Percentiles rank a stretch among this genome's conserved stretches.
Conservation (phyloP, 108 stramenopile genomes). For the Cyclostephanos tholiformis region DNA sequence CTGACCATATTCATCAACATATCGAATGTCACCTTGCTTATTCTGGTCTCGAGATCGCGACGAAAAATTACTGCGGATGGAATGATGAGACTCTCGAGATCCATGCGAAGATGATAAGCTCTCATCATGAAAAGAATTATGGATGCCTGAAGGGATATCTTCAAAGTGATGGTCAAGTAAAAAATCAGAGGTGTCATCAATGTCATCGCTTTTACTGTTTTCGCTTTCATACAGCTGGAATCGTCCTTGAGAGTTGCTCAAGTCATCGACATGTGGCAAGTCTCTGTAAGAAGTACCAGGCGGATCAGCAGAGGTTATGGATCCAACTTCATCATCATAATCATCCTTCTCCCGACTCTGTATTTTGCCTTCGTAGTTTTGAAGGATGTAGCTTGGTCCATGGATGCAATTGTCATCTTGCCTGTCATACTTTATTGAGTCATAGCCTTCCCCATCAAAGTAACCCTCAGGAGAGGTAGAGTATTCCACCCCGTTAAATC, state of each 20-base stretch:
- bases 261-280: conserved; percentile 25
- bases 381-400: conserved; percentile 6
- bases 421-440: conserved; percentile 2
- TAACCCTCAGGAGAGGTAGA: neutral
- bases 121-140: neutral
- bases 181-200: neutral
- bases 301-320: conserved; percentile 33
- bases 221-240: conserved; percentile 8
- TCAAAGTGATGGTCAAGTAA: neutral
- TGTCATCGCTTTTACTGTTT: neutral
- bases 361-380: neutral
- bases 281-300: conserved; percentile 33
- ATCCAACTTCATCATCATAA: conserved; percentile 18
- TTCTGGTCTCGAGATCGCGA: neutral
- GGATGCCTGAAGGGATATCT: neutral
- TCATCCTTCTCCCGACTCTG: conserved; percentile 15
- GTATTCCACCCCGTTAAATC: neutral
- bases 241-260: neutral
- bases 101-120: neutral
- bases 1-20: neutral
- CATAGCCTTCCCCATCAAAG: neutral
- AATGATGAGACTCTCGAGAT: neutral
- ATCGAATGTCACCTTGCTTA: neutral
- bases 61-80: neutral
- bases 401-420: neutral